phyloP scores from a whole-genome alignment of 1,284 basidiomycete genomes.

The Puccinia brachypodii region DNA sequence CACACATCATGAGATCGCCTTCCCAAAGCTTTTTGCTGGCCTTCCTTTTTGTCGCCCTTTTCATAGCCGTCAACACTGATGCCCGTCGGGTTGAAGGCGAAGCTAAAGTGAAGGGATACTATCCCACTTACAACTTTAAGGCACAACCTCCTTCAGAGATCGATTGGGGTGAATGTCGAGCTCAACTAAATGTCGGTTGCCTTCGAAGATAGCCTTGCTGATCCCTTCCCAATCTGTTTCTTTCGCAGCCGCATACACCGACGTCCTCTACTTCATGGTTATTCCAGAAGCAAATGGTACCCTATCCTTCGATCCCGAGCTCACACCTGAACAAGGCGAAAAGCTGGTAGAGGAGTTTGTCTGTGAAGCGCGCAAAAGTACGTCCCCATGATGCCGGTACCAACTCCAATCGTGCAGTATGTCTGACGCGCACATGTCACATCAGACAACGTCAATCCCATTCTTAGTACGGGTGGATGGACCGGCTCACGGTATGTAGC shows the following conservation, averaged over 20 bases:
- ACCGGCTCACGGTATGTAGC: slow-evolving; percentile 43
- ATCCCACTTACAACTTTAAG: neutral
- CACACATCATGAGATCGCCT: neutral
- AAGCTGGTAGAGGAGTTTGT: slow-evolving; percentile 23
- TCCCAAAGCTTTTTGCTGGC: neutral
- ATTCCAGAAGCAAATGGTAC: slow-evolving; percentile 17
- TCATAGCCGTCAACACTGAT: neutral
- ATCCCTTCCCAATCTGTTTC: neutral
- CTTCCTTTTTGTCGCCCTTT: neutral
- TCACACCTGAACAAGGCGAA: neutral
- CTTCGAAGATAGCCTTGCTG: neutral
- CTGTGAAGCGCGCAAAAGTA: slow-evolving; percentile 14
- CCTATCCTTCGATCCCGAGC: slow-evolving; percentile 3
- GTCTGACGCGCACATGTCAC: neutral
- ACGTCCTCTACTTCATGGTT: slow-evolving; percentile 32
- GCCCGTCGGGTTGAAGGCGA: neutral
- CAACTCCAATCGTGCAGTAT: neutral
- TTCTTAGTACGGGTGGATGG: slow-evolving; percentile 31
- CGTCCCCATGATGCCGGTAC: neutral
- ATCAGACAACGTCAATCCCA: slow-evolving; percentile 29
- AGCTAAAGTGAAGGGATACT: neutral
- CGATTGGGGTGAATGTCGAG: neutral
- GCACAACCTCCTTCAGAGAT: neutral
- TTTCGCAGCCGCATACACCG: slow-evolving; percentile 39
- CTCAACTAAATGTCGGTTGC: neutral